These are phyloP conservation scores for Achaetomiella virescens DNA, from an alignment of 495 filamentous ascomycete species.

Conservation along the genomic window DNA sequence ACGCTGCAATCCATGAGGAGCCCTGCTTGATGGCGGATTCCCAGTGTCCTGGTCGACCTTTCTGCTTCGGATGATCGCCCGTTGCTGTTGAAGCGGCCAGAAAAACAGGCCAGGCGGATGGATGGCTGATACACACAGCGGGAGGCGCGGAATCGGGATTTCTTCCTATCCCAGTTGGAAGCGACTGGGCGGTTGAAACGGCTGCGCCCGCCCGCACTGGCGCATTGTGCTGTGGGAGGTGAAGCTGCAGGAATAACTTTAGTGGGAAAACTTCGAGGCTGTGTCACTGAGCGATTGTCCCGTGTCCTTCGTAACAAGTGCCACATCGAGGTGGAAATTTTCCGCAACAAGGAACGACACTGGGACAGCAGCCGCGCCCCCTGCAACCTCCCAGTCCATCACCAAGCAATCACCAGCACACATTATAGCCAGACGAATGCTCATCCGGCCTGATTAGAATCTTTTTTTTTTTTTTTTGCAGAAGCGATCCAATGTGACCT, in stretches of 20 bases:
- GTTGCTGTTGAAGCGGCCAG: slow-evolving; percentile 11
- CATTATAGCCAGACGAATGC: background rate
- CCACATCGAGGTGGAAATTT: background rate
- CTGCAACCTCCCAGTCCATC: background rate
- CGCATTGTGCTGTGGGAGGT: background rate
- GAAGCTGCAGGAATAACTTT: background rate
- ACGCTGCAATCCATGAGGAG: background rate
- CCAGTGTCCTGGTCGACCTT: too few relatives aligned
- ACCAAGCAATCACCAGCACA: background rate
- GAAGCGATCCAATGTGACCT: background rate
- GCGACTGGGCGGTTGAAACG: slow-evolving; percentile 10
- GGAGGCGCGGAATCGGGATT: background rate
- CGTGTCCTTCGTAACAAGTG: background rate
- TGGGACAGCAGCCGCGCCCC: background rate
- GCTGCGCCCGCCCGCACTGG: slow-evolving; percentile 14
- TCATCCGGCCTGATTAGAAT: too few relatives aligned
- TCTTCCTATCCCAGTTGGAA: background rate
- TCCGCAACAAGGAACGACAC: too few relatives aligned
- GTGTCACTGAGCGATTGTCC: background rate
- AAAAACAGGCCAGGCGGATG: slow-evolving; percentile 13
- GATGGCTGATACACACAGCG: background rate
- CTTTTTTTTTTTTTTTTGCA: background rate
- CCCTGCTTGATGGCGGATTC: background rate
- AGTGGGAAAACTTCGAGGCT: slow-evolving; percentile 8
- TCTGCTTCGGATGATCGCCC: background rate